Base-by-base conservation (phyloP, 208 protist species). In the Acanthamoeba sp. region DNA sequence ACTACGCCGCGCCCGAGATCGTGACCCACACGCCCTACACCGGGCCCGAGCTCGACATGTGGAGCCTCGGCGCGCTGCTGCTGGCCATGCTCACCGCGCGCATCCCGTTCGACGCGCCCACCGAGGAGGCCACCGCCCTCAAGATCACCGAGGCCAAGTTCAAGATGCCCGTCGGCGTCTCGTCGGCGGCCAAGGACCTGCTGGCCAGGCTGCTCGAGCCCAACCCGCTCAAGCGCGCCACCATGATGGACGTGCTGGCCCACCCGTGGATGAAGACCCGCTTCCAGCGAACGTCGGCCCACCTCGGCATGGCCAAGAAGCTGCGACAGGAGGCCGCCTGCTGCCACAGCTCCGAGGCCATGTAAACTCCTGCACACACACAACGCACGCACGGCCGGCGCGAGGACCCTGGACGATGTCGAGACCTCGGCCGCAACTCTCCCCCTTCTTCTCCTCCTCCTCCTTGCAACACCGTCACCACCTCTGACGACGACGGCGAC, bases 1-100 rank as follows among this genome's bases (percentile, higher is more conserved):
- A 87, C 78, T 87, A 87, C 78, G 78, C 78, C 38, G 78, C 78
- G 24, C 78, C 78, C 24, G 78, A 87, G 42, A 57, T 87, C 78
- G 42, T 87, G 40, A 48, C 42, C 16, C 78, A 87, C 38, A 87
- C 78, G 24, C 48, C 42, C 42, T 87, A 87, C 78, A 87, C 38
- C 24, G 78, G 78, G 6, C 78, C 78, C 42, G 78, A 87, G 78
- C 42, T 87, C 42, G 78, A 87, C 78, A 18, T 87, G 40, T 87
- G 78, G 78, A 36, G 42, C 42, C 48, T 48, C 24, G 78, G 78
- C 78, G 78, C 78, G 1, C 42, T 87, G n/a, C 2, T 87, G n/a
- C 32, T 87, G 42, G 48, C 48, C 42, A 87, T 87, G 78, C 78
- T 87, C 78, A 87, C 78, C 24, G 78, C 42, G 48, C 38, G 78